Percentiles rank a stretch among this genome's conserved stretches.
phyloP scores from a whole-genome alignment of 2,329 filamentous ascomycete genomes.

The Xylaria sp. region DNA sequence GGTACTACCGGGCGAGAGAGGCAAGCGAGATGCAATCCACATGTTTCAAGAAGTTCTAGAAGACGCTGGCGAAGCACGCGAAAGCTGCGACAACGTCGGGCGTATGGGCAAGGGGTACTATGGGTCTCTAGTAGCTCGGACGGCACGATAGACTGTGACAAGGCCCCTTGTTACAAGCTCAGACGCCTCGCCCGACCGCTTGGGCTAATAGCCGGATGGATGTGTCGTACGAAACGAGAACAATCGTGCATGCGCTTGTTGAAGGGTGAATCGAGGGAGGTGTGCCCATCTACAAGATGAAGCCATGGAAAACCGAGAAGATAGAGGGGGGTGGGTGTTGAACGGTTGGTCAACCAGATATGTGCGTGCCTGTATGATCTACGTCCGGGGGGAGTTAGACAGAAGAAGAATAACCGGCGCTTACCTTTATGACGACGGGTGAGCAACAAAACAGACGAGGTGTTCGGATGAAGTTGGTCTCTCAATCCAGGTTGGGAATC shows the following conservation, averaged over 20 bases:
- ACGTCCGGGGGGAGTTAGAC: constrained; percentile 26
- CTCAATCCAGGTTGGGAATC: neutral
- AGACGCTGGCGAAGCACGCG: constrained; percentile 23
- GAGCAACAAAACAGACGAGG: neutral
- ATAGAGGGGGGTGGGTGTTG: neutral
- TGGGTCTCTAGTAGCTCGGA: constrained; percentile 11
- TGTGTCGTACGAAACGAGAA: constrained; percentile 16
- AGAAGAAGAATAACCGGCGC: constrained; percentile 24
- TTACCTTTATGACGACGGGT: constrained; percentile 19
- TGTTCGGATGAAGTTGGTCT: neutral
- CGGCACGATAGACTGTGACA: constrained; percentile 21
- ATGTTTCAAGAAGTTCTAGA: constrained; percentile 26
- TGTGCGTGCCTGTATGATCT: constrained; percentile 35
- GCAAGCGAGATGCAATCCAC: constrained; percentile 23
- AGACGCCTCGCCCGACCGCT: constrained; percentile 28
- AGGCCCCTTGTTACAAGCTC: constrained; percentile 34
- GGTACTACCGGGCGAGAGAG: constrained; percentile 19
- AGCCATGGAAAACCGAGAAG: constrained; percentile 9
- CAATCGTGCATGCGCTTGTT: neutral
- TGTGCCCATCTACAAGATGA: neutral
- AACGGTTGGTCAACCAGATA: constrained; percentile 14
- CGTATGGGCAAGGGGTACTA: neutral
- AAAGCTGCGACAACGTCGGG: constrained; percentile 9
- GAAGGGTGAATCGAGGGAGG: neutral
- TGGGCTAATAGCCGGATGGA: constrained; percentile 15